A percentile compares a stretch with the other conserved stretches of the same genome.
These are phyloP conservation scores for Ormosia emarginata DNA, from an alignment of 306 rosid genomes.

Conservation along the genomic window DNA sequence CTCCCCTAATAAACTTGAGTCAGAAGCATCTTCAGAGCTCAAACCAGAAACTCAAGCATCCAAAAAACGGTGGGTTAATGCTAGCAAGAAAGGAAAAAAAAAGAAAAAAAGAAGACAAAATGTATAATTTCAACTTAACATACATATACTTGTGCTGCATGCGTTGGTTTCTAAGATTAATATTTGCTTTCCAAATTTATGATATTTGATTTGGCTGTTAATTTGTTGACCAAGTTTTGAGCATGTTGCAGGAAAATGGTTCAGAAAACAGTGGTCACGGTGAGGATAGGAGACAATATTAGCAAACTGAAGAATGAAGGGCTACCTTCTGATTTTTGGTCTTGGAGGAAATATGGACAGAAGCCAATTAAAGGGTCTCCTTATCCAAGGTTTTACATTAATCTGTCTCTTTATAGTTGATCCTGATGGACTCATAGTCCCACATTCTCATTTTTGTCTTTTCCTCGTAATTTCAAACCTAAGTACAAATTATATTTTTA, in stretches of 20 bases:
- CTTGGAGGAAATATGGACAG: slow-evolving; percentile 99
- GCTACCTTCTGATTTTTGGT: slow-evolving; percentile 84
- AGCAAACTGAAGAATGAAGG: slow-evolving; percentile 89
- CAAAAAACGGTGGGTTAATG: slow-evolving; percentile 36
- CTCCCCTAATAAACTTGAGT: slow-evolving; percentile 24
- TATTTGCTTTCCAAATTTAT: neutral
- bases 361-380: slow-evolving; percentile 96
- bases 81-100: neutral
- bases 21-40: slow-evolving; percentile 26
- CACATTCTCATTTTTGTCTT: neutral
- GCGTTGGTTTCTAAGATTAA: neutral
- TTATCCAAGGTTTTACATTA: slow-evolving; percentile 64
- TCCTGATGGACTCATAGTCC: neutral
- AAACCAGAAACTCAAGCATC: slow-evolving; percentile 34
- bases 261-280: slow-evolving; percentile 70
- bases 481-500: neutral
- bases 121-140: neutral
- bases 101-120: neutral
- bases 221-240: neutral
- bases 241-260: slow-evolving; percentile 55
- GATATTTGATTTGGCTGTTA: neutral
- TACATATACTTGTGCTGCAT: neutral
- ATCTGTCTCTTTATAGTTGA: neutral
- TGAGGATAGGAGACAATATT: slow-evolving; percentile 65
- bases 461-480: neutral